Evolutionary conservation across 169 alveolate genomes (phyloP), one percentile per base, ranked within the genome.

Genomic region (Cryptosporidium tyzzeri): DNA sequence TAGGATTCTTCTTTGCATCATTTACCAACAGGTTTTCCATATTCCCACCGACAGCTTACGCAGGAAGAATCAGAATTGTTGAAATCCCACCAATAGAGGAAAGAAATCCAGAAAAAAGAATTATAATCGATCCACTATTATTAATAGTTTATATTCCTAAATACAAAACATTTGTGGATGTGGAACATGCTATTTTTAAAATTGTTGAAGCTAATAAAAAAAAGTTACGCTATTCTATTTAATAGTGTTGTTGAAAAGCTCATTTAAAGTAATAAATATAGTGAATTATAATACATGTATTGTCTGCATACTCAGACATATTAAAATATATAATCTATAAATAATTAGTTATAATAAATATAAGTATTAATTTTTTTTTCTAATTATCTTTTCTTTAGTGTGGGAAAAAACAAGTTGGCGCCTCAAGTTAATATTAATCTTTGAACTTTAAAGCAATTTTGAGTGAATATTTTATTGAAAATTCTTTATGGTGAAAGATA

Each of bases 21-120:
- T 80, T 80, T 29, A 45, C 59, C 5, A 41, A 44, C 51, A 37
- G 29, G 14, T 80, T 62, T 31, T 21, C 67, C 2, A 62, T 59
- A 62, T 39, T 59, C 62, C 70, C 59, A 62, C 89, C 89, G 10
- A 65, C 80, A 44, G 89, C 89, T 5, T 80, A 62, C 41, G 50
- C 39, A 12, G 89, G 89, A 23, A 80, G 45, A 14, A 80, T 80
- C 39, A 80, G 67, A 45, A 67, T 80, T 80, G 68, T 80, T 16
- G 89, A 61, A 3, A 45, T 67, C 1, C 80, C 89, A 14, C 10
- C n/a, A 39, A 31, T 44, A 8, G 65, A 35, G 5, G 89, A 80
- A 26, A 45, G 7, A n/a, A 65, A 59, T 26, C 51, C 62, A 37
- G 41, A 45, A 58, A 26, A 65, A 1, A 65, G 69, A 53, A 80